Evolutionary conservation across 148 eudicot species (phyloP).

Genomic region (Vaccinium corymbosum): DNA sequence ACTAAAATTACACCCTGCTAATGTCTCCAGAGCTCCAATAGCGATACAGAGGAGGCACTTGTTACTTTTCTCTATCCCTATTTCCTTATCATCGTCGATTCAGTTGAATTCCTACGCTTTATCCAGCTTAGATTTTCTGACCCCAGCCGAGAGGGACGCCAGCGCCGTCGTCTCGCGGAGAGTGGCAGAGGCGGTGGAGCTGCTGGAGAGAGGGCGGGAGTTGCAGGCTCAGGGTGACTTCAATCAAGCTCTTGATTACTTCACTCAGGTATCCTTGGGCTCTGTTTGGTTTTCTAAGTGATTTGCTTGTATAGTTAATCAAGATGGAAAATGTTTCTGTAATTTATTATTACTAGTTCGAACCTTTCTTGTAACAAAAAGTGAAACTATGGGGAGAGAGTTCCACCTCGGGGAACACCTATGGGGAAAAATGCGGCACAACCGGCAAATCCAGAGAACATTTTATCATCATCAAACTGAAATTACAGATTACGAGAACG

Average conservation of each 20-base stretch:
- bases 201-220: constrained; percentile 31
- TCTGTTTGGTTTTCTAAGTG: neutral
- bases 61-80: constrained; percentile 26
- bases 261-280: constrained; percentile 26
- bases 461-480: too few species aligned
- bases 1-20: neutral
- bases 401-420: neutral
- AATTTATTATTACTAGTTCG: neutral
- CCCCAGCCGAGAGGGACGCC: constrained; percentile 26
- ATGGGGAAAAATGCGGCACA: too few species aligned
- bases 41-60: constrained; percentile 23
- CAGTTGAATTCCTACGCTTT: constrained; percentile 2
- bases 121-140: constrained; percentile 16
- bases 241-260: constrained; percentile 30
- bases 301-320: neutral
- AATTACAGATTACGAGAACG: too few species aligned
- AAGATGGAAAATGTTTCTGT: neutral
- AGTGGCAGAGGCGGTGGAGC: constrained; percentile 28
- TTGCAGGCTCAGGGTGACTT: constrained; percentile 40
- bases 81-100: constrained; percentile 10
- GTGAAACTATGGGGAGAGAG: neutral
- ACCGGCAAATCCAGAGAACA: too few species aligned
- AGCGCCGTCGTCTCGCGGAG: constrained; percentile 25
- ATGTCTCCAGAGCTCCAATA: neutral
- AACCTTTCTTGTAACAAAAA: neutral